Evolutionary conservation across 352 stramenopile genomes (phyloP).

Genomic region (Stephanocyclus meneghinianus): DNA sequence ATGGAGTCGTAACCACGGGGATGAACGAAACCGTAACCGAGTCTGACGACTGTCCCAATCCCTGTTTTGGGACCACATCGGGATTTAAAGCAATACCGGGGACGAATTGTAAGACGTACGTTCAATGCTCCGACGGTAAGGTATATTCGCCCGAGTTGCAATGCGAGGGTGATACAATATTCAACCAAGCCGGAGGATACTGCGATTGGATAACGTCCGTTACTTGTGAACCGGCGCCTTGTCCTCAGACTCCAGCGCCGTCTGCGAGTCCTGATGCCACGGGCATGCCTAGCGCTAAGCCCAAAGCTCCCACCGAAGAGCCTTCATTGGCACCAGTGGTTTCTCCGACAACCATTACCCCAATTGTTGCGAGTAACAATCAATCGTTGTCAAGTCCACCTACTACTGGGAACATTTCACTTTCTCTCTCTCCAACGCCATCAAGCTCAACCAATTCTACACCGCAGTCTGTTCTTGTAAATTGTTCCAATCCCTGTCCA

Average conservation of each 20-base stretch:
- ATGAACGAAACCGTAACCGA: neutral
- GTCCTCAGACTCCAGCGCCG: slow-evolving; percentile 2
- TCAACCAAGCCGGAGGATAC: slow-evolving; percentile 9
- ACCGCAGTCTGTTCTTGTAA: neutral
- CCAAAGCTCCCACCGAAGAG: neutral
- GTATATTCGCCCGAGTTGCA: neutral
- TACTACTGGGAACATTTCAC: neutral
- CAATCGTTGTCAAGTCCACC: neutral
- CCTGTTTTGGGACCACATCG: slow-evolving; percentile 14
- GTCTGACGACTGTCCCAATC: slow-evolving; percentile 25
- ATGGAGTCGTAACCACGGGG: neutral
- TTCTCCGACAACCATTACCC: neutral
- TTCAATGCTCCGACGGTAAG: slow-evolving; percentile 12
- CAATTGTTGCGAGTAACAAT: neutral
- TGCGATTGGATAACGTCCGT: slow-evolving; percentile 11
- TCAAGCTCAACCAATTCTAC: neutral
- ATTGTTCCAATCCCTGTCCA: slow-evolving; percentile 16
- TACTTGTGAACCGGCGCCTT: neutral
- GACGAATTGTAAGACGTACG: slow-evolving; percentile 17
- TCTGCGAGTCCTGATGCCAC: neutral
- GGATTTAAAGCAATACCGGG: slow-evolving; percentile 7
- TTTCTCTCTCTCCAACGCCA: neutral
- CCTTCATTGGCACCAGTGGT: neutral
- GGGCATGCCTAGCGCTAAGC: slow-evolving; percentile 2
- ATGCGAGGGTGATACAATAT: slow-evolving; percentile 15